Base-by-base conservation (phyloP, 78 protist species). In the Anaeramoeba flamelloides region DNA sequence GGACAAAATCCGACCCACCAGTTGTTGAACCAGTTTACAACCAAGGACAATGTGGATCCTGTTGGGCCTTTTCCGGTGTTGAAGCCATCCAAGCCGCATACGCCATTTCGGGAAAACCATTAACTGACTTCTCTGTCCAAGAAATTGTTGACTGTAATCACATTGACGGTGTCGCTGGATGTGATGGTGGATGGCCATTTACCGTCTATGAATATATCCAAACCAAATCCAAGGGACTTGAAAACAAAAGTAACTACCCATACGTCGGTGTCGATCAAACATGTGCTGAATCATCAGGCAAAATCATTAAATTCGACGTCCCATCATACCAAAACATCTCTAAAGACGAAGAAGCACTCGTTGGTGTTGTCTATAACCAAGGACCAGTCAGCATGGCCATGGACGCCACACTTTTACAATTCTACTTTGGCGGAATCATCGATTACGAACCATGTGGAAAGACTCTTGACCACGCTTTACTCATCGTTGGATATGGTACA, bases 1-100 rank as follows among this genome's bases (percentile, higher is more conserved):
- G n/a, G n/a, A n/a, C n/a, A n/a, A n/a, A n/a, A n/a, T n/a, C n/a
- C n/a, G n/a, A n/a, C n/a, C n/a, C n/a, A n/a, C n/a, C n/a, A 33
- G 85, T 80, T 65, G 92, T 92, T 32, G 82, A 90, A 64, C 91
- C 91, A 36, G 90, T 90, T 22, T 88, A 90, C 86, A 82, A 92
- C 85, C 95, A 92, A 85, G 91, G 90, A 32, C 78, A 77, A 31
- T 86, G 93, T 76, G 92, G 92, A 53, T 85, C 87, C 76, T 88
- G 92, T 83, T 91, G 92, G 91, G 85, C 93, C 30, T 90, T 89
- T 79, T 85, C 92, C 75, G 76, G 89, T 64, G 69, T 84, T n/a
- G 83, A 78, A 40, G 86, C 2, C 41, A n/a, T 83, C 38, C 81
- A 81, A 80, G 86, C 79, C 17, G 32, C 4, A 17, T 34, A 34